phyloP scores from a whole-genome alignment of 441 rosid genomes.

The Daphne laureola region DNA sequence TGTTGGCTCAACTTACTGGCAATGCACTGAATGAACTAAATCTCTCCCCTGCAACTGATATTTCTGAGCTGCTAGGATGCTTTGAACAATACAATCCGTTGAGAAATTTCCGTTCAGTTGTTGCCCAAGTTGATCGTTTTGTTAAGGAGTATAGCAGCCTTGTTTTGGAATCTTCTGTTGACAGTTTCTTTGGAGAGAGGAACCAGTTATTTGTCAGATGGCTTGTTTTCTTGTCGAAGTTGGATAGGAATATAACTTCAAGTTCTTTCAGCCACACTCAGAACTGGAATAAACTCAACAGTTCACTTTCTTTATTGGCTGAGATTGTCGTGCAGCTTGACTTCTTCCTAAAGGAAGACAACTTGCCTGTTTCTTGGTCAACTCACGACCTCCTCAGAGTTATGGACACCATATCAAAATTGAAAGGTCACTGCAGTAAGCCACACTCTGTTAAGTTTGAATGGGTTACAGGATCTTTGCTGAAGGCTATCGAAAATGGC shows the following conservation, averaged over 20 bases:
- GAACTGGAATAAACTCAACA: constrained; percentile 25
- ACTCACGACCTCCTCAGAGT: constrained; percentile 44
- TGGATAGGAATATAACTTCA: constrained; percentile 31
- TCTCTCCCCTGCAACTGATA: constrained; percentile 94
- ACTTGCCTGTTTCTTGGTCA: constrained; percentile 47
- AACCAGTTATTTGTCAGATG: constrained; percentile 51
- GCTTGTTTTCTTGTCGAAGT: constrained; percentile 51
- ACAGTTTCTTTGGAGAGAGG: constrained; percentile 29
- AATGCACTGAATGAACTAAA: constrained; percentile 69
- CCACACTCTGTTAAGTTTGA: constrained; percentile 74
- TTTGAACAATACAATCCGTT: constrained; percentile 93
- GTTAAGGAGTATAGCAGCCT: constrained; percentile 62
- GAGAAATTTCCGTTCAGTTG: constrained; percentile 55
- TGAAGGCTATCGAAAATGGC: constrained; percentile 93
- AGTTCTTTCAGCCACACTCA: constrained; percentile 22
- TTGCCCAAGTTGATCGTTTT: constrained; percentile 57
- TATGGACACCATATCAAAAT: constrained; percentile 44
- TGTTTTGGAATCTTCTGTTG: constrained; percentile 42
- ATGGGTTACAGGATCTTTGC: constrained; percentile 87
- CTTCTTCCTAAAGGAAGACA: constrained; percentile 32
- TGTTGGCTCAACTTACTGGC: constrained; percentile 82
- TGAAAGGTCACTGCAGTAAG: constrained; percentile 41
- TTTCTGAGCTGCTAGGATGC: constrained; percentile 94
- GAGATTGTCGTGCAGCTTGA: constrained; percentile 49
- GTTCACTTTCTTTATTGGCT: constrained; percentile 40